A percentile compares a stretch with the other conserved stretches of the same genome.
phyloP scores from a whole-genome alignment of 2,329 filamentous ascomycete genomes.

The Thermochaetoides dissita region DNA sequence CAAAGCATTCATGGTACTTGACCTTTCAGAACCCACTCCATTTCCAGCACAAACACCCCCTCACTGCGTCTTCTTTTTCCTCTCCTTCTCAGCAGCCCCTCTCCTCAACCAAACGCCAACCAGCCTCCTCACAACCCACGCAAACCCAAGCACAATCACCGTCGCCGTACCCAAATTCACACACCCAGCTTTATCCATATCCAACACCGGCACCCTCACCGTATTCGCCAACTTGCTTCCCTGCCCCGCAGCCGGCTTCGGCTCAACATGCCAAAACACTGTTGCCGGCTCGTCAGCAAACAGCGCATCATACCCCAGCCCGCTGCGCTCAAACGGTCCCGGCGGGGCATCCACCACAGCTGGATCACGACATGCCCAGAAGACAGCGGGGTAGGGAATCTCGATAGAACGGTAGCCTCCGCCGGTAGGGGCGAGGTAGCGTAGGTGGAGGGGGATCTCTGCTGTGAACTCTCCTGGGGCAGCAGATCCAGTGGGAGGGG shows the following conservation, averaged over 20 bases:
- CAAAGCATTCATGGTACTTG: neutral
- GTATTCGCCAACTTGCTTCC: slow-evolving; percentile 33
- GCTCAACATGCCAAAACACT: slow-evolving; percentile 67
- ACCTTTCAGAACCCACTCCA: neutral
- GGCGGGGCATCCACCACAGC: slow-evolving; percentile 46
- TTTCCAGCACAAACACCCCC: neutral
- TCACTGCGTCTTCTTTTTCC: slow-evolving; percentile 16
- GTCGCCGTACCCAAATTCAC: slow-evolving; percentile 43
- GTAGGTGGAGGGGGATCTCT: slow-evolving; percentile 69
- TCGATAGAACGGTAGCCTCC: slow-evolving; percentile 40
- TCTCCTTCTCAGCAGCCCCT: neutral
- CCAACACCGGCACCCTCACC: slow-evolving; percentile 52
- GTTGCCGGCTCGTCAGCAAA: slow-evolving; percentile 53
- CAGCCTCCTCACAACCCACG: slow-evolving; percentile 55
- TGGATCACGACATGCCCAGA: slow-evolving; percentile 63
- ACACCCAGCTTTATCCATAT: slow-evolving; percentile 33
- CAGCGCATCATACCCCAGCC: slow-evolving; percentile 72
- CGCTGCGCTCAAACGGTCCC: slow-evolving; percentile 75
- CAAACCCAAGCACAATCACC: slow-evolving; percentile 48
- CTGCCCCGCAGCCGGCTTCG: slow-evolving; percentile 23
- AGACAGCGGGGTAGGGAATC: slow-evolving; percentile 71
- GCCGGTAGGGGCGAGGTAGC: slow-evolving; percentile 56
- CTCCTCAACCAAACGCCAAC: slow-evolving; percentile 22
- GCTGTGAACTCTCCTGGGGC: slow-evolving; percentile 40
- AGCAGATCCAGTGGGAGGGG: slow-evolving; percentile 28